Evolutionary conservation across 306 rosid species (phyloP).

Genomic region (Lupinus albus): DNA sequence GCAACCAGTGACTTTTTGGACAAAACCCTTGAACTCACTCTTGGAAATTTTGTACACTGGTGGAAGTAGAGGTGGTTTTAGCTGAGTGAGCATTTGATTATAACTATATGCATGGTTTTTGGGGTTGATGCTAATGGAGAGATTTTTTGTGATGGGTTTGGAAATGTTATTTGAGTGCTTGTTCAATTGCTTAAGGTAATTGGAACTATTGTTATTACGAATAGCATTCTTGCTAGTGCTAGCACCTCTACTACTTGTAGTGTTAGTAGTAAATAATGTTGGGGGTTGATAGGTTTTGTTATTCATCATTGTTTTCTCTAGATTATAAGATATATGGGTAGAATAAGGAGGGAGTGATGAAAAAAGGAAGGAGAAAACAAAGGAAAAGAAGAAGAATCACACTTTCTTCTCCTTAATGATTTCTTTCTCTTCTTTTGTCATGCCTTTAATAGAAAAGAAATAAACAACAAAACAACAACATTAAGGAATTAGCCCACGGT

Average conservation of each 20-base stretch:
- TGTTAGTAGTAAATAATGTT: background rate
- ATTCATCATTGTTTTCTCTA: too few species aligned
- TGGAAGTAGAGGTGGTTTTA: constrained; percentile 52
- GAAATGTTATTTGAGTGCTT: constrained; percentile 74
- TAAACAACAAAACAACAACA: too few species aligned
- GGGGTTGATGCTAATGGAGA: background rate
- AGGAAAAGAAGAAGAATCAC: too few species aligned
- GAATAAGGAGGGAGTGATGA: too few species aligned
- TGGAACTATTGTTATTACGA: background rate
- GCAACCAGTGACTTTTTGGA: constrained; percentile 65
- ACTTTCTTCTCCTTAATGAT: too few species aligned
- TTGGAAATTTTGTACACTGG: constrained; percentile 80
- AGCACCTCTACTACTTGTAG: background rate
- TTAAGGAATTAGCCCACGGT: too few species aligned
- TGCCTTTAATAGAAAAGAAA: too few species aligned
- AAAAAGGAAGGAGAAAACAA: too few species aligned
- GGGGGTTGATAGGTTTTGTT: too few species aligned
- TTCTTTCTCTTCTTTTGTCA: too few species aligned
- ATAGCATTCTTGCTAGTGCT: background rate
- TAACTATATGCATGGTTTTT: too few species aligned
- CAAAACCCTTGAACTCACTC: constrained; percentile 71
- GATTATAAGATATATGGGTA: too few species aligned
- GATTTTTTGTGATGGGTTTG: constrained; percentile 51
- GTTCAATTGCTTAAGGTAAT: constrained; percentile 56
- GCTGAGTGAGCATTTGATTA: constrained; percentile 27